Base-by-base conservation (phyloP, 805 yeast species). In the Teunomyces barrocoloradensis region DNA sequence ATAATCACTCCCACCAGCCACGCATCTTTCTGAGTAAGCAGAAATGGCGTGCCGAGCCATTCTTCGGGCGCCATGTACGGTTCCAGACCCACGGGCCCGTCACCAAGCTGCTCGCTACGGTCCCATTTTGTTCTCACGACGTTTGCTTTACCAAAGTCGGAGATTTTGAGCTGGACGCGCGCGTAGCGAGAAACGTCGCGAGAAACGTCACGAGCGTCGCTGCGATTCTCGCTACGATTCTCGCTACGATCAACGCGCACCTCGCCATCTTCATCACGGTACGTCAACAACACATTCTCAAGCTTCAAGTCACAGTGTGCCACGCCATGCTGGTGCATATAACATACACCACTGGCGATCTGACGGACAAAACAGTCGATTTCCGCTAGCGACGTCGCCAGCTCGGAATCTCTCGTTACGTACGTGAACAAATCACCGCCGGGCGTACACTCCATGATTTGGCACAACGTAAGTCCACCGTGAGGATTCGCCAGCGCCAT, bases 21-120 rank as follows among this genome's bases (percentile, higher is more conserved):
- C 47, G 87, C 80, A 63, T 91, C 97, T 39, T 87, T 91, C 23
- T 82, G 74, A 44, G 90, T 69, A 9, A 96, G 89, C 54, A 89
- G 96, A 58, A 86, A 87, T 2, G 63, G 59, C 3, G 41, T 44
- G 27, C 50, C 47, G 11, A 47, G 64, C 60, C 80, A 87, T 64
- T 91, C 96, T 60, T 90, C 97, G 0, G 97, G 97, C 0, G 97
- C 88, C 63, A 89, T 89, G 66, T 89, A 91, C 1, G 97, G 94
- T 49, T 84, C 92, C 1, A 95, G 85, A 2, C 97, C 97, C 58
- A 91, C 80, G 3, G 73, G 72, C n/a, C 96, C 96, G 18, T 72
- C 66, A 29, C 84, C 73, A 58, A 85, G 90, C 13, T 67, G 73
- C 42, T 68, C 73, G 4, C 46, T 23, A 46, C 73, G 74, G 58